A percentile compares a stretch with the other conserved stretches of the same genome.
Conservation (phyloP, 2,329 filamentous ascomycete genomes). For the Penicillium sumatraense region DNA sequence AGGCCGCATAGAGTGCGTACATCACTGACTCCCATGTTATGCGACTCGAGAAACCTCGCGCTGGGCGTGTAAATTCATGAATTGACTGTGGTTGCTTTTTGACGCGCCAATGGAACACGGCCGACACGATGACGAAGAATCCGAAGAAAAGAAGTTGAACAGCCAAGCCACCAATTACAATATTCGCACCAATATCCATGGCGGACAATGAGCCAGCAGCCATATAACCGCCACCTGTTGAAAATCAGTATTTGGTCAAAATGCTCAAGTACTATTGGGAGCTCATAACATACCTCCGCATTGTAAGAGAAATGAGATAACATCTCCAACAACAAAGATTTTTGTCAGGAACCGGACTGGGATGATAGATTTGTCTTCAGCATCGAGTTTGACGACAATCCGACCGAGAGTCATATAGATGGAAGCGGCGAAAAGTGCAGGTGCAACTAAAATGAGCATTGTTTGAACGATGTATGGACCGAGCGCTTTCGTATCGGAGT, state of each 20-base stretch:
- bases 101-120: constrained; percentile 53
- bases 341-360: constrained; percentile 32
- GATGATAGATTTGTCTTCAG: constrained; percentile 26
- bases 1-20: constrained; percentile 29
- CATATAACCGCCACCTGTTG: constrained; percentile 34
- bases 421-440: constrained; percentile 34
- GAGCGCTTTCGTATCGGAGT: constrained; percentile 28
- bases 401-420: constrained; percentile 38
- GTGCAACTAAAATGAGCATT: constrained; percentile 36
- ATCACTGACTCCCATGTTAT: constrained; percentile 21
- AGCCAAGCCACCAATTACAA: constrained; percentile 61
- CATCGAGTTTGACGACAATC: constrained; percentile 27
- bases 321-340: constrained; percentile 35
- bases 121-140: constrained; percentile 58
- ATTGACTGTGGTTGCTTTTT: constrained; percentile 1
- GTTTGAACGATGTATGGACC: constrained; percentile 35
- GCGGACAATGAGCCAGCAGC: constrained; percentile 20
- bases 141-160: constrained; percentile 64
- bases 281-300: constrained; percentile 31
- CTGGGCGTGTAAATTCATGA: constrained; percentile 1
- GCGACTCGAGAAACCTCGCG: not conserved
- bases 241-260: not conserved
- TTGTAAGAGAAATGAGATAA: constrained; percentile 35
- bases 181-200: constrained; percentile 28
- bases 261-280: not conserved